A percentile compares a stretch with the other conserved stretches of the same genome.
phyloP scores from a whole-genome alignment of 2,329 filamentous ascomycete species.

The Diplodia sapinea region DNA sequence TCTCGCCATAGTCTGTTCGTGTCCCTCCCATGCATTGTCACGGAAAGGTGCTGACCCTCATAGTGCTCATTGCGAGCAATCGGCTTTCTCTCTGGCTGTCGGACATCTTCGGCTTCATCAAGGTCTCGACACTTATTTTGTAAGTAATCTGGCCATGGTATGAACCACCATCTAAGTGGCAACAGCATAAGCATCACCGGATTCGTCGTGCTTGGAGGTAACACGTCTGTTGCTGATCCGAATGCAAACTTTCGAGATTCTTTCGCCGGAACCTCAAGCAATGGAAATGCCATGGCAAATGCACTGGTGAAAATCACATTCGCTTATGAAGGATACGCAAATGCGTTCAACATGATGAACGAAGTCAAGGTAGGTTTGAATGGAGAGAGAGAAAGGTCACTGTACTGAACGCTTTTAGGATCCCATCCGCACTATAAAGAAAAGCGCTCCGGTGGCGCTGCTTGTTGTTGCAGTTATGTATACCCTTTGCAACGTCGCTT shows the following conservation, averaged over 20 bases:
- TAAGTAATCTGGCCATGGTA: neutral
- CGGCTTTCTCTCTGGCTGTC: conserved; percentile 62
- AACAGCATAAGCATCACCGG: conserved; percentile 39
- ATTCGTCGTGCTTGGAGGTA: conserved; percentile 41
- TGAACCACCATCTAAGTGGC: neutral
- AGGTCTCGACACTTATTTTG: conserved; percentile 68
- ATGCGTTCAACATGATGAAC: conserved; percentile 45
- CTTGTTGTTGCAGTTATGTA: conserved; percentile 68
- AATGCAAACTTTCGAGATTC: conserved; percentile 39
- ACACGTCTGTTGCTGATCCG: conserved; percentile 39
- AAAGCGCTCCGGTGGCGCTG: conserved; percentile 65
- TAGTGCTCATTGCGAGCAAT: conserved; percentile 60
- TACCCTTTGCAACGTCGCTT: conserved; percentile 67
- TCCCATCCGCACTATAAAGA: conserved; percentile 68
- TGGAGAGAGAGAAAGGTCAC: too few relatives aligned
- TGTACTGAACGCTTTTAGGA: conserved; percentile 40
- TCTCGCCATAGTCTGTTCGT: conserved; percentile 59
- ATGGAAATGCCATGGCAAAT: conserved; percentile 41
- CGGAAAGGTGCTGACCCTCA: neutral
- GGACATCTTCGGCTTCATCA: conserved; percentile 64
- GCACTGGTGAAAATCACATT: conserved; percentile 44
- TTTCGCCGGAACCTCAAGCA: conserved; percentile 39
- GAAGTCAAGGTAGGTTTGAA: conserved; percentile 37
- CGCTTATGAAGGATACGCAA: conserved; percentile 41
- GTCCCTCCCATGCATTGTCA: neutral